phyloP scores from a whole-genome alignment of 306 rosid species.

The Dryas octopetala region DNA sequence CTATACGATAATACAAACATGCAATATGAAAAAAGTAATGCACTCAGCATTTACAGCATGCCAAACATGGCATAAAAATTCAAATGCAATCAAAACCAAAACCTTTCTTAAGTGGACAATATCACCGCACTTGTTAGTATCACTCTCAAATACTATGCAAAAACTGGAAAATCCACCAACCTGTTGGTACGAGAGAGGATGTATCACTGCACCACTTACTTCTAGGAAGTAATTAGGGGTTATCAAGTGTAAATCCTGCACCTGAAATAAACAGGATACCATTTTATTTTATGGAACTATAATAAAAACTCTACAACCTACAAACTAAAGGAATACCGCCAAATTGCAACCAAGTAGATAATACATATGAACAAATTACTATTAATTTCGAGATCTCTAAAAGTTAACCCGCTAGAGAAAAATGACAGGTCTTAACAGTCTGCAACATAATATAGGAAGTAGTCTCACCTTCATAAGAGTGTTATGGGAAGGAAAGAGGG shows the following conservation, averaged over 20 bases:
- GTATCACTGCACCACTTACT: slow-evolving; percentile 94
- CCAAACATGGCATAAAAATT: background rate
- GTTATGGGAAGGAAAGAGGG: background rate
- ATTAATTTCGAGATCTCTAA: background rate
- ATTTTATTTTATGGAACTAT: background rate
- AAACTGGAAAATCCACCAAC: slow-evolving; percentile 45
- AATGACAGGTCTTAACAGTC: background rate
- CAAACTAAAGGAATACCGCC: slow-evolving; percentile 2
- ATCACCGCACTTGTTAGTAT: background rate
- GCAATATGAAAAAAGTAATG: background rate
- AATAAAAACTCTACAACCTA: background rate
- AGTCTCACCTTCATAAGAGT: background rate
- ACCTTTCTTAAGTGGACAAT: background rate
- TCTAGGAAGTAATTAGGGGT: slow-evolving; percentile 89
- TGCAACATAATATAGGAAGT: background rate
- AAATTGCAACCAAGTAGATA: background rate
- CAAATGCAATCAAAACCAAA: background rate
- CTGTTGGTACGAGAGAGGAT: slow-evolving; percentile 98
- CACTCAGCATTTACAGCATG: slow-evolving; percentile 1
- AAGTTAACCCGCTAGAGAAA: background rate
- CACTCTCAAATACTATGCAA: background rate
- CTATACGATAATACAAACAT: background rate
- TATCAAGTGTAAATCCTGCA: slow-evolving; percentile 88
- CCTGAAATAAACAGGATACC: slow-evolving; percentile 46
- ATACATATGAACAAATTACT: no score